Conservation (phyloP, 83 land plant species). For the Thuja plicata region DNA sequence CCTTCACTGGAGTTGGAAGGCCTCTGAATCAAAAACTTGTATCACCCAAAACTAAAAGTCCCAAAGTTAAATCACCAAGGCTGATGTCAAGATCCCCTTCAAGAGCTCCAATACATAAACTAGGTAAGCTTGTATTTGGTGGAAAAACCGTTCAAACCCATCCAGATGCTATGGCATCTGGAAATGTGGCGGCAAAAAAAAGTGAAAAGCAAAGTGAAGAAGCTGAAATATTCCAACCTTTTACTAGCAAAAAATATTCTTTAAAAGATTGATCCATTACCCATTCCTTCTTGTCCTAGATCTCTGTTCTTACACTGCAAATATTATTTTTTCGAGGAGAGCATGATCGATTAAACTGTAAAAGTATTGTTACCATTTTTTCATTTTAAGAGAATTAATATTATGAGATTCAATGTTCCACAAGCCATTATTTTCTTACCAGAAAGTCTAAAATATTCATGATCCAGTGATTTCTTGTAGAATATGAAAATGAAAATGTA, state of each 20-base stretch:
- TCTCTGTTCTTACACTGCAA: no score
- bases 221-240: slow-evolving; percentile 83
- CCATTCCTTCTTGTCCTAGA: no score
- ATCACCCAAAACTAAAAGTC: neutral
- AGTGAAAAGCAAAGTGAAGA: slow-evolving; percentile 31
- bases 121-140: slow-evolving; percentile 93
- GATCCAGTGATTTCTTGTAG: no score
- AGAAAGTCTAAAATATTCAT: no score
- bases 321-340: no score
- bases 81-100: neutral
- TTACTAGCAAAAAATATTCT: slow-evolving; percentile 74
- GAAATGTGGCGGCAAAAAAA: slow-evolving; percentile 33
- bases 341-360: no score
- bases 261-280: no score
- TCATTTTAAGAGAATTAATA: no score
- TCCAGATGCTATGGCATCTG: neutral
- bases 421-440: no score
- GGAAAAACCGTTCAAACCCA: neutral
- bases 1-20: slow-evolving; percentile 79
- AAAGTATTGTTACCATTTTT: no score
- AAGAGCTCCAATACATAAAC: slow-evolving; percentile 11
- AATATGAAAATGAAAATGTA: no score
- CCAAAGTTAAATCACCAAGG: neutral
- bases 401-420: no score
- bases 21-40: slow-evolving; percentile 84